Percentiles rank a stretch among this genome's conserved stretches.
Evolutionary conservation across 2,329 filamentous ascomycete genomes (phyloP).

Genomic region (Rutstroemia sp.): DNA sequence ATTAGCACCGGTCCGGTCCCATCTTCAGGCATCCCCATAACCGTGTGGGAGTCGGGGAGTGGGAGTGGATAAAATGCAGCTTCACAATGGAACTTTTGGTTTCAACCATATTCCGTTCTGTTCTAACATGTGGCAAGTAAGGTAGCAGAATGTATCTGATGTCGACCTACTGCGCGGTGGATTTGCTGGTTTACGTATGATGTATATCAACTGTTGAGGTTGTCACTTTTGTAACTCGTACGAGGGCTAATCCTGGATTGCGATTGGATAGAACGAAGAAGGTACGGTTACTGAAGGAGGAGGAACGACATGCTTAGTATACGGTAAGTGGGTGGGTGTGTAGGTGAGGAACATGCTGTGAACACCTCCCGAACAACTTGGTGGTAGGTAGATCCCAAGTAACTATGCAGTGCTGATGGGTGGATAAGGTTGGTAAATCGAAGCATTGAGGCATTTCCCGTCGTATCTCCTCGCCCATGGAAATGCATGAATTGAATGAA

Average conservation of each 20-base stretch:
- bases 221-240: background rate
- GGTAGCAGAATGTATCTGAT: background rate
- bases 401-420: background rate
- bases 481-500: background rate
- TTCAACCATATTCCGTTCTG: slow-evolving; percentile 1
- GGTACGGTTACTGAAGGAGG: too few relatives aligned
- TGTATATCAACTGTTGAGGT: slow-evolving; percentile 4
- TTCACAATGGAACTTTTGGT: background rate
- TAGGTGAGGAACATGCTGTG: too few relatives aligned
- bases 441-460: background rate
- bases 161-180: background rate
- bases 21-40: slow-evolving; percentile 1
- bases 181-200: background rate
- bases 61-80: background rate
- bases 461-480: background rate
- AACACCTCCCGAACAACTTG: too few relatives aligned
- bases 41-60: background rate
- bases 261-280: background rate
- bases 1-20: too few relatives aligned
- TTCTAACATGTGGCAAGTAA: background rate
- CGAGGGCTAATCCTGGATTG: background rate
- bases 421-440: background rate
- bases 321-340: too few relatives aligned
- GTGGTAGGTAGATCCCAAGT: too few relatives aligned
- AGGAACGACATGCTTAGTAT: too few relatives aligned